phyloP scores from a whole-genome alignment of 179 eudicot species.

The Spergularia azorica region DNA sequence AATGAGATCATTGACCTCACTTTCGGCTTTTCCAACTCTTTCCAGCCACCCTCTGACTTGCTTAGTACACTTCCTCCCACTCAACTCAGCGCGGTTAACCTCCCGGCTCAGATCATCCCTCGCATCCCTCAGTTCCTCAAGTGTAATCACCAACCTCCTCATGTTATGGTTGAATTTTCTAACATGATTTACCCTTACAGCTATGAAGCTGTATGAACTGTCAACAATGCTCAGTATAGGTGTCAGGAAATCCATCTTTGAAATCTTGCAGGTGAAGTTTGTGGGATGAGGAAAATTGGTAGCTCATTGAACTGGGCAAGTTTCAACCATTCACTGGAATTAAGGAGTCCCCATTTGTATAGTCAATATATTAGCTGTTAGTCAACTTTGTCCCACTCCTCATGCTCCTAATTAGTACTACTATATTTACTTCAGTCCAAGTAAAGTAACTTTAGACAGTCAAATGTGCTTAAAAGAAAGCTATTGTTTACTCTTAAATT shows the following conservation, averaged over 20 bases:
- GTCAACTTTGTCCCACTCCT: too few species aligned
- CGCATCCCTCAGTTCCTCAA: constrained; percentile 27
- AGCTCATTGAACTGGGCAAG: too few species aligned
- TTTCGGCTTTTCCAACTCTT: constrained; percentile 16
- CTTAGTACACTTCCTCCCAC: constrained; percentile 14
- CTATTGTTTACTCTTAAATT: too few species aligned
- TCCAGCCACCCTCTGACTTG: constrained; percentile 27
- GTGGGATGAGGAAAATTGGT: too few species aligned
- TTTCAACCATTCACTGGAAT: too few species aligned
- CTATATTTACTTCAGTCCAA: too few species aligned
- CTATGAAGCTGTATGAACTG: constrained; percentile 4
- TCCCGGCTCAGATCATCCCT: constrained; percentile 27
- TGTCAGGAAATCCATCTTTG: constrained; percentile 23
- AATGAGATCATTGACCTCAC: constrained; percentile 5
- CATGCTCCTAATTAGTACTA: too few species aligned
- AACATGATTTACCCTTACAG: constrained; percentile 20
- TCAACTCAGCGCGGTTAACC: constrained; percentile 17
- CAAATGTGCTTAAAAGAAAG: too few species aligned
- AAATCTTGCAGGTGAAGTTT: not conserved
- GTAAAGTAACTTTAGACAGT: too few species aligned
- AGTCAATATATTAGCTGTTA: too few species aligned
- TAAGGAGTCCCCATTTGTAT: too few species aligned
- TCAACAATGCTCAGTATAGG: constrained; percentile 18
- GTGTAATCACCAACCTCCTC: not conserved
- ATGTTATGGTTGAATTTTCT: constrained; percentile 9